phyloP scores from a whole-genome alignment of 139 green algal genomes.

The Closterium sp. region DNA sequence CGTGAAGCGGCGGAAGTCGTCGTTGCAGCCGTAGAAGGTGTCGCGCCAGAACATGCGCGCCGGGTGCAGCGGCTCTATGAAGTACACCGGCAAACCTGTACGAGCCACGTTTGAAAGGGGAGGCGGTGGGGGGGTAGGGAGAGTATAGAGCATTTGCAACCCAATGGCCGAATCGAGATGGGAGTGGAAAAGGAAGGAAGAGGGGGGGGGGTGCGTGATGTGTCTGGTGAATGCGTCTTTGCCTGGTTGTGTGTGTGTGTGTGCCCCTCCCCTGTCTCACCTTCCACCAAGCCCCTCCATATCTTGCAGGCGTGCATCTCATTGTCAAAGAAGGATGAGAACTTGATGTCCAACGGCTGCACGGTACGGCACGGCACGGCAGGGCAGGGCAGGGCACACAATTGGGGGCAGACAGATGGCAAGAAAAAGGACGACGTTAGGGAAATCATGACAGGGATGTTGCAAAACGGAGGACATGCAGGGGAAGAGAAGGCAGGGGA shows the following conservation, averaged over 20 bases:
- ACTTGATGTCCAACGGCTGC: slow-evolving; percentile 44
- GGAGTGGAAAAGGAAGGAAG: background rate
- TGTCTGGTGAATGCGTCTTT: too few species aligned
- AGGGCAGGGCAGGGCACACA: background rate
- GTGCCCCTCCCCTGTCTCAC: slow-evolving; percentile 11
- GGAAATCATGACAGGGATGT: too few species aligned
- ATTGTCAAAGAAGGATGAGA: slow-evolving; percentile 49
- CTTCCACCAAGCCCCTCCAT: slow-evolving; percentile 49
- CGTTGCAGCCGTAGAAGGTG: slow-evolving; percentile 53
- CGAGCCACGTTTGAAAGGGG: too few species aligned
- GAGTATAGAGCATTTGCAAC: too few species aligned
- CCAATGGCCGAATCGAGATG: background rate
- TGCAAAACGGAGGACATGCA: too few species aligned
- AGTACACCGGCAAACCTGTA: slow-evolving; percentile 61
- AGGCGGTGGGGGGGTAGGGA: too few species aligned
- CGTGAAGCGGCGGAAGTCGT: slow-evolving; percentile 62
- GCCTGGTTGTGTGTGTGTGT: too few species aligned
- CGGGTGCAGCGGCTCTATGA: slow-evolving; percentile 58
- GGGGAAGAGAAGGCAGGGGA: background rate
- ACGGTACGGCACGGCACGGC: background rate
- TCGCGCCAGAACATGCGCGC: slow-evolving; percentile 54
- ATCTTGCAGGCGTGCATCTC: slow-evolving; percentile 34
- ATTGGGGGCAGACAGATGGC: too few species aligned
- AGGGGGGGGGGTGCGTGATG: background rate
- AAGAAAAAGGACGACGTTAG: too few species aligned